Evolutionary conservation across 257 asterid genomes (phyloP).

Genomic region (Nicotiana noctiflora): DNA sequence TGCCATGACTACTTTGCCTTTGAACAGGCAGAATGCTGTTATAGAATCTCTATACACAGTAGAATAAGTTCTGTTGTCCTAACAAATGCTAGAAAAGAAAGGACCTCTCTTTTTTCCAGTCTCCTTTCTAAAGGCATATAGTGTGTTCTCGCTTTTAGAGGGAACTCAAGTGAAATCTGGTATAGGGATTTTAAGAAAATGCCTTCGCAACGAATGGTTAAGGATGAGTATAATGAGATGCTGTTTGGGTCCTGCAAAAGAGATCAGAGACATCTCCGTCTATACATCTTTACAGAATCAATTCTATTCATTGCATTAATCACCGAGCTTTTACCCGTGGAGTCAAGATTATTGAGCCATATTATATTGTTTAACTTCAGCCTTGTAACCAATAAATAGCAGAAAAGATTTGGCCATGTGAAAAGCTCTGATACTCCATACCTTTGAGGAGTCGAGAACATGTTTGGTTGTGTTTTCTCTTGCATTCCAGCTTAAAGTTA

Average conservation of each 20-base stretch:
- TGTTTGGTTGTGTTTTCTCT: not conserved
- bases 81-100: not conserved
- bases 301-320: not conserved
- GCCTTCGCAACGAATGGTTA: not conserved
- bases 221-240: not conserved
- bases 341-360: not conserved
- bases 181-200: not conserved
- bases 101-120: not conserved
- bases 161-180: not conserved
- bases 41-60: not conserved
- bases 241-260: not conserved
- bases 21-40: not conserved
- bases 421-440: not conserved
- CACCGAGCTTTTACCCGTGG: not conserved
- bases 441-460: not conserved
- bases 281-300: not conserved
- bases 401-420: not conserved
- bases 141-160: not conserved
- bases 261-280: not conserved
- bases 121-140: too few species aligned
- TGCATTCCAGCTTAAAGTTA: not conserved
- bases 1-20: not conserved
- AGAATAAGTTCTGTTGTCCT: not conserved
- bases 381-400: not conserved
- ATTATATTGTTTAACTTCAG: not conserved